These are phyloP conservation scores for Saxophila tyrrhenica DNA, from an alignment of 495 filamentous ascomycete species.

Conservation along the genomic window DNA sequence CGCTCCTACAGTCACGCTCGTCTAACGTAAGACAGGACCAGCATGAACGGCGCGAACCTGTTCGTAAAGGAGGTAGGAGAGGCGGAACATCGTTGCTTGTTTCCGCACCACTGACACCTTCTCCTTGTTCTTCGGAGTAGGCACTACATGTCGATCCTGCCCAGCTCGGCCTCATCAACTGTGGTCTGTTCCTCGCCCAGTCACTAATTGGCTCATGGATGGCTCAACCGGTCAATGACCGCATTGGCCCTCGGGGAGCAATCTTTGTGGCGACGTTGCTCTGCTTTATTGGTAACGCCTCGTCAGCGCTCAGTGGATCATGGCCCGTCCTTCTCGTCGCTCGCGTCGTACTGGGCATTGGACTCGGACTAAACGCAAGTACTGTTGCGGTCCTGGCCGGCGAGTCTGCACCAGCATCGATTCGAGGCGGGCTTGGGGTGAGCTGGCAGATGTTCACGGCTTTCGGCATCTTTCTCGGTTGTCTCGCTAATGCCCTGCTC, in stretches of 20 bases:
- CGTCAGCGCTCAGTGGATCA: constrained; percentile 35
- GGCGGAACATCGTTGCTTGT: no score
- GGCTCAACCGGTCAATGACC: constrained; percentile 8
- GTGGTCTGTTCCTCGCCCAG: constrained; percentile 11
- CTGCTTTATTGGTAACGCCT: constrained; percentile 13
- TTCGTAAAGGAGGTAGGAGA: constrained; percentile 2
- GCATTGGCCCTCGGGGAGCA: constrained; percentile 11
- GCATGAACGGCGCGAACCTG: constrained; percentile 18
- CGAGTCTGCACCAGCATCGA: constrained; percentile 60
- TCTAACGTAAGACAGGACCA: no score
- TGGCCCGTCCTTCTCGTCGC: constrained; percentile 48
- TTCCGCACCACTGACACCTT: no score
- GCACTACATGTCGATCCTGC: constrained; percentile 5
- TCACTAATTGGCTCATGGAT: constrained; percentile 13
- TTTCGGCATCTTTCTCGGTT: constrained; percentile 20
- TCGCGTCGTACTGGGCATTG: constrained; percentile 38
- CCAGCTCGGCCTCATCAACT: constrained; percentile 14
- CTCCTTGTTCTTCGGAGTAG: no score
- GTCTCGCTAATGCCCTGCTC: constrained; percentile 18
- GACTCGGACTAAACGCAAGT: constrained; percentile 17
- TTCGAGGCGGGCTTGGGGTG: constrained; percentile 76
- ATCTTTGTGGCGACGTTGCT: constrained; percentile 9
- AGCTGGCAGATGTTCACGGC: constrained; percentile 40
- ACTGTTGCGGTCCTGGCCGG: constrained; percentile 64
- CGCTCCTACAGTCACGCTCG: no score